These are phyloP conservation scores for Solanum chiquidenum DNA, from an alignment of 257 asterid species.

Conservation along the genomic window DNA sequence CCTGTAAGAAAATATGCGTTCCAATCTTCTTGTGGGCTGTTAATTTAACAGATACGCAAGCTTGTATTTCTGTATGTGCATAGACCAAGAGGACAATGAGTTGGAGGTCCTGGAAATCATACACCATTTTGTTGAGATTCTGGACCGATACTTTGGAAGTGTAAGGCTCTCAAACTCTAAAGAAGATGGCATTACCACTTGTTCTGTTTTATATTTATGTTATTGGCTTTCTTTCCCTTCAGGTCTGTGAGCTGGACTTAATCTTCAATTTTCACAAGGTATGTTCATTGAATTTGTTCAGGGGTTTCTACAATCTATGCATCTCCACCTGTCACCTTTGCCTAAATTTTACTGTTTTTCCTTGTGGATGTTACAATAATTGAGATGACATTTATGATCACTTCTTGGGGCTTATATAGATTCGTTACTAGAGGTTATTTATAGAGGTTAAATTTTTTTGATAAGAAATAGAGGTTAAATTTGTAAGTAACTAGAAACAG, in stretches of 20 bases:
- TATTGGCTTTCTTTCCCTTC: constrained; percentile 3
- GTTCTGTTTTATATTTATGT: constrained; percentile 2
- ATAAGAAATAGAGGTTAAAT: neutral
- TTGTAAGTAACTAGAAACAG: neutral
- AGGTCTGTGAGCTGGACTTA: constrained; percentile 95
- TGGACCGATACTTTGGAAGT: constrained; percentile 98
- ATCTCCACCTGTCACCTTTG: neutral
- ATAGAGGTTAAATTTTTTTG: neutral
- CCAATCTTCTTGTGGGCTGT: neutral
- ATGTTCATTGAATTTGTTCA: constrained; percentile 6
- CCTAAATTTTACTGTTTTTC: neutral
- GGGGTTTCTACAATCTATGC: neutral
- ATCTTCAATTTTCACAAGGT: constrained; percentile 97
- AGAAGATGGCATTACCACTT: neutral
- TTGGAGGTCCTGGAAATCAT: constrained; percentile 88
- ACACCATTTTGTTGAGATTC: constrained; percentile 90
- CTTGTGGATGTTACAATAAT: neutral
- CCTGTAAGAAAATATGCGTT: neutral
- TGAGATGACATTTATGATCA: neutral
- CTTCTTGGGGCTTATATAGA: neutral
- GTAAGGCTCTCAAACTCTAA: constrained; percentile 38
- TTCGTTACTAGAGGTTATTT: neutral
- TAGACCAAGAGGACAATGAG: constrained; percentile 89
- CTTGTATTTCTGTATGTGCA: constrained; percentile 96
- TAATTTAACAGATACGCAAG: constrained; percentile 66